A percentile compares a stretch with the other conserved stretches of the same genome.
Conservation (phyloP, 768 basidiomycete species). For the Scleroderma bovista region DNA sequence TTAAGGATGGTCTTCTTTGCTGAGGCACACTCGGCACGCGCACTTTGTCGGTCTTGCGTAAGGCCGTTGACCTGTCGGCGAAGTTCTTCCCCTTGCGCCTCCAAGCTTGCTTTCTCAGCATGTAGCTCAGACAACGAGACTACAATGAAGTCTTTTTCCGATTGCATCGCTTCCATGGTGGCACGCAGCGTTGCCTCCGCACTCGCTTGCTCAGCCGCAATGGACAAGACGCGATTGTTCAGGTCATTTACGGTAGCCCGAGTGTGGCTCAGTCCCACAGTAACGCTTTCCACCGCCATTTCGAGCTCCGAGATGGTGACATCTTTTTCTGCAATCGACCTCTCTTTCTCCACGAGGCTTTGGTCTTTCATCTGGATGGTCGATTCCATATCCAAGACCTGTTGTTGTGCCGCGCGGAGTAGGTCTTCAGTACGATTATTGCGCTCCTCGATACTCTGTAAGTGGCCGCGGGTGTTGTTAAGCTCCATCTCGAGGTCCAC, state of each 20-base stretch:
- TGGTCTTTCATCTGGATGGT: background rate
- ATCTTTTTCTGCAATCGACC: conserved; percentile 6
- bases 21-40: conserved; percentile 1
- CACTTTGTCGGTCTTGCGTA: background rate
- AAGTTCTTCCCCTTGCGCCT: background rate
- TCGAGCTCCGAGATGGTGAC: conserved; percentile 11
- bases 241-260: background rate
- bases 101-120: background rate
- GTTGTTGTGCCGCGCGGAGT: background rate
- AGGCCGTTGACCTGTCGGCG: background rate
- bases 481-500: background rate
- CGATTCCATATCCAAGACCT: background rate
- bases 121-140: background rate
- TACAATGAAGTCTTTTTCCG: background rate
- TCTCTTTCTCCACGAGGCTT: conserved; percentile 7
- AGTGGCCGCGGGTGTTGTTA: background rate
- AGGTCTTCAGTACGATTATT: background rate
- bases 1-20: conserved; percentile 5
- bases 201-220: background rate
- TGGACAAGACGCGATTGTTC: background rate
- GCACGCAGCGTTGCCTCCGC: background rate
- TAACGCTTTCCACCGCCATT: background rate
- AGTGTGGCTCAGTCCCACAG: background rate
- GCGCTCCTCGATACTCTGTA: background rate
- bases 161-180: background rate